Percentiles rank a stretch among this genome's conserved stretches.
phyloP scores from a whole-genome alignment of 495 filamentous ascomycete genomes.

The Aspergillus leporis region DNA sequence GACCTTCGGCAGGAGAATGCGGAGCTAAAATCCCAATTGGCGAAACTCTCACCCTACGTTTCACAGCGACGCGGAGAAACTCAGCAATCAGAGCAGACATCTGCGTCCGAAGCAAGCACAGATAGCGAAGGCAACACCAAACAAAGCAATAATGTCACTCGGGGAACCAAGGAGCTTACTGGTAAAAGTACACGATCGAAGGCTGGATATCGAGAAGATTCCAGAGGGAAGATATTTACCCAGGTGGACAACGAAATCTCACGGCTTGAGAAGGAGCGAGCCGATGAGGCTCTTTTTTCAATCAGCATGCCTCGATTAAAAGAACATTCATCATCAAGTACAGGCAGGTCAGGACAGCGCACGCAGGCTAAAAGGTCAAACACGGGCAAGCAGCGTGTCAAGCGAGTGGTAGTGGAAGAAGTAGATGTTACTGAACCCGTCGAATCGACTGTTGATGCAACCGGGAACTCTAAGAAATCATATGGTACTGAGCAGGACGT shows the following conservation, averaged over 20 bases:
- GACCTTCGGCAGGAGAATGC: slow-evolving; percentile 49
- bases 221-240: slow-evolving; percentile 34
- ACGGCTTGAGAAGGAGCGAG: slow-evolving; percentile 42
- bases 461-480: slow-evolving; percentile 35
- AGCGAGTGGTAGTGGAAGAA: slow-evolving; percentile 47
- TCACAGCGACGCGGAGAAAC: slow-evolving; percentile 35
- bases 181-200: slow-evolving; percentile 35
- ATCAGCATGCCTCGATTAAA: slow-evolving; percentile 33
- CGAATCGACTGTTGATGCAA: slow-evolving; percentile 33
- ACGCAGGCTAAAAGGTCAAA: slow-evolving; percentile 37
- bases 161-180: slow-evolving; percentile 37
- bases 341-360: slow-evolving; percentile 23
- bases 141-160: slow-evolving; percentile 31
- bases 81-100: slow-evolving; percentile 30
- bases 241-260: slow-evolving; percentile 49
- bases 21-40: slow-evolving; percentile 45
- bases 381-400: slow-evolving; percentile 46
- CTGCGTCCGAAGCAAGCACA: slow-evolving; percentile 28
- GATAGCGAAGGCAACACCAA: slow-evolving; percentile 40
- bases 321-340: slow-evolving; percentile 26
- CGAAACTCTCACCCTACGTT: slow-evolving; percentile 19
- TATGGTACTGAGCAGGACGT: slow-evolving; percentile 35
- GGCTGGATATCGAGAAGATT: slow-evolving; percentile 33
- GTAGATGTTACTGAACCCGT: slow-evolving; percentile 32
- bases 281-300: slow-evolving; percentile 49